Conservation (phyloP, 192 early-diverging fungal species). For the Diversispora eburnea region DNA sequence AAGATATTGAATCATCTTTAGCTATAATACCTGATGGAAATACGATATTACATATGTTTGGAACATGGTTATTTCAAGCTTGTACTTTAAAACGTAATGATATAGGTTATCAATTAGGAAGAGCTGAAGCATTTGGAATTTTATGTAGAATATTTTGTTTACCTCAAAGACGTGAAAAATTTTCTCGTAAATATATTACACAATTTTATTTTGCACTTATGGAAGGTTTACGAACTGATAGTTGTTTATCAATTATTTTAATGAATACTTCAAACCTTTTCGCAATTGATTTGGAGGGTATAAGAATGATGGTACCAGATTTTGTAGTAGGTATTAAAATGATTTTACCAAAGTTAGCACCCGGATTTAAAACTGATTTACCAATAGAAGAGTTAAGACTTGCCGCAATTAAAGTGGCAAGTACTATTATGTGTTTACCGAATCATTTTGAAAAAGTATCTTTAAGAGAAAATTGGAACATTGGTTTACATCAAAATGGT, state of each 20-base stretch:
- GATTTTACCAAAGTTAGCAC: constrained; percentile 49
- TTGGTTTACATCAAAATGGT: constrained; percentile 38
- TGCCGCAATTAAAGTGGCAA: constrained; percentile 60
- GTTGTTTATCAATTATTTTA: constrained; percentile 66
- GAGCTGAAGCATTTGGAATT: constrained; percentile 66
- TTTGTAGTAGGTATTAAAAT: constrained; percentile 66
- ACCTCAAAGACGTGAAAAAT: constrained; percentile 54
- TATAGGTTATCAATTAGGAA: constrained; percentile 43
- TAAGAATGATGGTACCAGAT: constrained; percentile 69
- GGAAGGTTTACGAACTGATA: constrained; percentile 58
- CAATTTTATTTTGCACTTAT: constrained; percentile 66
- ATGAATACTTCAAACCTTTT: constrained; percentile 61
- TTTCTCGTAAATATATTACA: constrained; percentile 64
- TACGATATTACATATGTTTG: constrained; percentile 80
- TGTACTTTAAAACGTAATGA: constrained; percentile 38
- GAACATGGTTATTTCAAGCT: constrained; percentile 73
- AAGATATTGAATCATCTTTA: constrained; percentile 6
- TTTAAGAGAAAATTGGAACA: constrained; percentile 49
- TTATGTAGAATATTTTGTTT: constrained; percentile 74
- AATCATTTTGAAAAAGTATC: constrained; percentile 68
- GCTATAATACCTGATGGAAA: constrained; percentile 60
- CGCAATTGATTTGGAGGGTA: constrained; percentile 63
- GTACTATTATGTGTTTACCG: constrained; percentile 61
- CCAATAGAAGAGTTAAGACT: constrained; percentile 64
- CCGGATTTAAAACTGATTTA: constrained; percentile 35